Base-by-base conservation (phyloP, 768 basidiomycete species). In the Aureoboletus auriporus region DNA sequence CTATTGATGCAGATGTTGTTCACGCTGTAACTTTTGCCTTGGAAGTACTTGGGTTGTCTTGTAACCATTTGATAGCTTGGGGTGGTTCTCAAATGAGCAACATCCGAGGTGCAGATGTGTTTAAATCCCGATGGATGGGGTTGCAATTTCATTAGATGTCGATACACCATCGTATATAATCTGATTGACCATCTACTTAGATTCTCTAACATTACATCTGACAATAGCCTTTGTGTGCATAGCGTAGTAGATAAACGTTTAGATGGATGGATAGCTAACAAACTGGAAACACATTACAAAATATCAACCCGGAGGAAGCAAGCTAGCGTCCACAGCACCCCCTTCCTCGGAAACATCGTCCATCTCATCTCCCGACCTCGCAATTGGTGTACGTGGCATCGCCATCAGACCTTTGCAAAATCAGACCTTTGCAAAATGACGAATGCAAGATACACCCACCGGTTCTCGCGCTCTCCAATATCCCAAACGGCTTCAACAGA, bases 321-420 rank as follows among this genome's bases (percentile, higher is more conserved):
- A 74, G 59, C 86, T 93, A 6, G 92, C 86, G 64, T 99, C 96
- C 37, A 99, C 77, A n/a, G 70, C 70, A 39, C 74, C 83, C 20
- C 61, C 67, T 40, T 77, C 82, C 20, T 76, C 79, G 23, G 71
- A 68, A 5, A 64, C 66, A 11, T 75, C 73, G 12, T 82, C 85
- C 12, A 82, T 82, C 6, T 83, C 82, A 6, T 83, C 82, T 1
- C 68, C 60, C 23, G 74, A 67, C 45, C 75, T 71, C 13, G 79
- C 65, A 60, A 98, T 88, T 3, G 95, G 94, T 6, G 96, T 96
- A 52, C 96, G 82, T 5, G 96, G 96, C 89, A 99, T 96, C 6
- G 90, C 94, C 95, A 99, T 99, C 34, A 90, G 71, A 63, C 94
- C 94, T 95, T 53, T 6, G 31, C 9, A 30, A 26, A 27, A 13